Base-by-base conservation (phyloP, 2,329 filamentous ascomycete genomes). In the Aspergillus aculeatus region DNA sequence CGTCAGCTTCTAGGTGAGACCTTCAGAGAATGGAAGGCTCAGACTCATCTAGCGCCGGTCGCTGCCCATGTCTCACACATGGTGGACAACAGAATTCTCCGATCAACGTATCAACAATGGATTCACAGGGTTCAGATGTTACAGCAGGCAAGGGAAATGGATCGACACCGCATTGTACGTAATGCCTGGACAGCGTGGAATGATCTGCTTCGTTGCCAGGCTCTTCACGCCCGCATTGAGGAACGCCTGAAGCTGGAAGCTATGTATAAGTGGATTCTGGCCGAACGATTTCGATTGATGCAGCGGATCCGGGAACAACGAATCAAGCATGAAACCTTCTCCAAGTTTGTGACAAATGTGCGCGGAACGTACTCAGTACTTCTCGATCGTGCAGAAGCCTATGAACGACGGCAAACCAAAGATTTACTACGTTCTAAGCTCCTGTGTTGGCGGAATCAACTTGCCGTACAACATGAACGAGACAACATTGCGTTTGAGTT, bases 171-270 rank as follows among this genome's bases (percentile, higher is more conserved):
- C 50, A 70, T 87, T 29, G 67, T 86, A 53, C 81, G 80, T 53
- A 85, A 85, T 68, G 78, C 83, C 3, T 86, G 83, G 77, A 86
- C 81, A 1, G 75, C 77, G 11, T 89, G 86, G 87, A 88, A 88
- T 63, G 84, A 88, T 66, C 76, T 76, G 16, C 76, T 87, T 16
- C 83, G 86, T 19, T 81, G 79, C 62, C 77, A 81, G 64, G 80
- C 81, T 16, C 71, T 88, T 2, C 75, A 73, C 52, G 75, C 79
- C 21, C 81, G 80, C 14, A 83, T 87, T 51, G 79, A 87, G 62
- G 81, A 84, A 62, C 81, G 86, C 3, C 64, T 87, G 47, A 75
- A 84, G 47, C 73, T 83, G 31, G 81, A 88, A 66, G 73, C 77
- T 6, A 75, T 89, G 62, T 87, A 86, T 70, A 85, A 80, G 70